Base-by-base conservation (phyloP, 2,329 filamentous ascomycete species). In the Rutstroemia sydowiana region DNA sequence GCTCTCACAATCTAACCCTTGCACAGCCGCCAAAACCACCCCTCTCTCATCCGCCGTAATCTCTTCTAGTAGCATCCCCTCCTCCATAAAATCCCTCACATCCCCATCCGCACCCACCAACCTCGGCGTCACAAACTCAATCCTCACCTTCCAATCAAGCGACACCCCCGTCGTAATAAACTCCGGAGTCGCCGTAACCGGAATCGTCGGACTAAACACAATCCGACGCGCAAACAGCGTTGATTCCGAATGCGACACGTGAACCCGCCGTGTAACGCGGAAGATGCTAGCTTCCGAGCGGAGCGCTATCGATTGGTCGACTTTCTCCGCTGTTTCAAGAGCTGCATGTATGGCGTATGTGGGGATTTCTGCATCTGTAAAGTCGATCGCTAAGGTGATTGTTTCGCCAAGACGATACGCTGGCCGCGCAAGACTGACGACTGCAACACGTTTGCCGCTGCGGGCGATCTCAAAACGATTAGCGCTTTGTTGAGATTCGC, bases 381-480 rank as follows among this genome's bases (percentile, higher is more conserved):
- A 95, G 68, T 97, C 91, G 54, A 98, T 80, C 0, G 84, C 86
- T 59, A 89, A 85, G 11, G 83, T 88, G 41, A 97, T 82, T 0
- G 85, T 84, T 68, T 98, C 93, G 53, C 93, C 93, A 1, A 98
- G 75, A 41, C 91, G 80, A 71, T 95, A 96, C 0, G 91, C 84
- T 0, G 93, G 89, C 9, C 93, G 83, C 5, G 91, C 87, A 30
- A 98, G 78, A 70, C 91, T 90, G 51, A 98, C 81, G 5, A 95
- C 88, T 2, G 88, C 92, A 11, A 98, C 91, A n/a, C 84, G 84
- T 51, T 84, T 84, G n/a, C 91, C 91, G 63, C 90, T 91, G 13
- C 92, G 86, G 11, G 92, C 85, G 66, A 98, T 97, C 65, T 95
- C 91, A 66, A 97, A 98, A 36, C 90, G 84, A 63, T 95, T 96